These are phyloP conservation scores for Xylaria polymorpha DNA, from an alignment of 2,329 filamentous ascomycete species.

Conservation along the genomic window DNA sequence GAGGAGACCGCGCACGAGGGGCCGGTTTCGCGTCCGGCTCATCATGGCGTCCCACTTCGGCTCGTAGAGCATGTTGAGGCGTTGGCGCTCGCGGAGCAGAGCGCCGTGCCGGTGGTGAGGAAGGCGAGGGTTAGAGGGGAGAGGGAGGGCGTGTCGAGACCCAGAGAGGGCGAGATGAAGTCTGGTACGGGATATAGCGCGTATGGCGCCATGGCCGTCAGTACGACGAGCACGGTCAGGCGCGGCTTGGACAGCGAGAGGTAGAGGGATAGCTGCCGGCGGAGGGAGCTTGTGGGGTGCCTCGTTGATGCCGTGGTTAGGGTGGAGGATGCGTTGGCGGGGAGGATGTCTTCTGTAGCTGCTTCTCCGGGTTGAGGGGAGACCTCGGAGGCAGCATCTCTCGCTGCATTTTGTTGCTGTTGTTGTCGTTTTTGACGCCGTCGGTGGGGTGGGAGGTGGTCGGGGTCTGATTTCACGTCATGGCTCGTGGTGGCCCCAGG, in stretches of 20 bases:
- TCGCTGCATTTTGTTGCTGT: slow-evolving; percentile 25
- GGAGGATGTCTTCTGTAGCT: slow-evolving; percentile 50
- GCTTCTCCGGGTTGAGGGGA: background rate
- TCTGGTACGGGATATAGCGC: slow-evolving; percentile 92
- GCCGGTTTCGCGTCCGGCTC: slow-evolving; percentile 90
- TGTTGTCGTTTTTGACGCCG: slow-evolving; percentile 22
- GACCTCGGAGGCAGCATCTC: background rate
- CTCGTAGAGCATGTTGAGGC: slow-evolving; percentile 98
- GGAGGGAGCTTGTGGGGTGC: slow-evolving; percentile 63
- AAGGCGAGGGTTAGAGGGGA: slow-evolving; percentile 93
- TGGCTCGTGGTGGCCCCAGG: slow-evolving; percentile 14
- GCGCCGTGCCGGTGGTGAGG: slow-evolving; percentile 86
- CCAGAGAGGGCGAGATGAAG: slow-evolving; percentile 75
- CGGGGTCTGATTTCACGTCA: slow-evolving; percentile 21
- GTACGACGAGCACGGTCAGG: slow-evolving; percentile 88
- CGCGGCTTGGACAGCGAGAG: slow-evolving; percentile 96
- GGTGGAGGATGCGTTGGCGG: slow-evolving; percentile 65
- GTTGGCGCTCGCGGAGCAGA: slow-evolving; percentile 92
- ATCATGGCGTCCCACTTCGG: slow-evolving; percentile 90
- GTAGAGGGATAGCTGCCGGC: slow-evolving; percentile 79
- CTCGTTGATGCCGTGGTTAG: slow-evolving; percentile 64
- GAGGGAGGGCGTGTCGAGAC: slow-evolving; percentile 77
- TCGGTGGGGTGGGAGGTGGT: slow-evolving; percentile 27
- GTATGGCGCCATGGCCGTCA: slow-evolving; percentile 91
- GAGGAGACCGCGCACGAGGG: slow-evolving; percentile 84